A percentile compares a stretch with the other conserved stretches of the same genome.
Evolutionary conservation across 306 rosid species (phyloP).

Genomic region (Prunus mume): DNA sequence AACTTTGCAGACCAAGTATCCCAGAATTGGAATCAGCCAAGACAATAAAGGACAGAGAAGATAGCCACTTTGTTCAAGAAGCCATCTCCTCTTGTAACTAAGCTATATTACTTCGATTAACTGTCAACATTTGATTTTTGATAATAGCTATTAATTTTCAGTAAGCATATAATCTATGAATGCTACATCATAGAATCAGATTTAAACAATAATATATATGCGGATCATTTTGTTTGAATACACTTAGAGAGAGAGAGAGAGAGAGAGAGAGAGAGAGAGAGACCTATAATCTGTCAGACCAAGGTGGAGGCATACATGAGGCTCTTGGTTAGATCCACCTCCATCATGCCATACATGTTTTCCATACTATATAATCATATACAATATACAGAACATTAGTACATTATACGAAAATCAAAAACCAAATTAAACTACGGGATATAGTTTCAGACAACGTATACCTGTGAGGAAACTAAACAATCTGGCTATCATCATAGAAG

Average conservation of each 20-base stretch:
- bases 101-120: not conserved
- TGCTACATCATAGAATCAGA: not conserved
- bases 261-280: conserved; percentile 43
- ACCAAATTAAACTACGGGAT: not conserved
- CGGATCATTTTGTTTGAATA: not conserved
- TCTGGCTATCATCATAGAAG: not conserved
- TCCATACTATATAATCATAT: conserved; percentile 56
- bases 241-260: conserved; percentile 18
- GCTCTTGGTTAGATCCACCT: conserved; percentile 44
- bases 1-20: not conserved
- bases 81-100: not conserved
- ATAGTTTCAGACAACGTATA: not conserved
- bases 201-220: not conserved
- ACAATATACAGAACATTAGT: not conserved
- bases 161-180: not conserved
- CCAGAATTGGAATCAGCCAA: not conserved
- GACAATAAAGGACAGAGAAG: not conserved
- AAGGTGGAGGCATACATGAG: conserved; percentile 62
- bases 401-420: conserved; percentile 7
- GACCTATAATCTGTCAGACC: conserved; percentile 96
- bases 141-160: not conserved
- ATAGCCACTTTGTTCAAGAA: not conserved
- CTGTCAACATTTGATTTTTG: not conserved
- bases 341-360: conserved; percentile 37
- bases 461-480: conserved; percentile 6